Evolutionary conservation across 1,139 yeast species (phyloP).

Genomic region (Ashbya aceris): DNA sequence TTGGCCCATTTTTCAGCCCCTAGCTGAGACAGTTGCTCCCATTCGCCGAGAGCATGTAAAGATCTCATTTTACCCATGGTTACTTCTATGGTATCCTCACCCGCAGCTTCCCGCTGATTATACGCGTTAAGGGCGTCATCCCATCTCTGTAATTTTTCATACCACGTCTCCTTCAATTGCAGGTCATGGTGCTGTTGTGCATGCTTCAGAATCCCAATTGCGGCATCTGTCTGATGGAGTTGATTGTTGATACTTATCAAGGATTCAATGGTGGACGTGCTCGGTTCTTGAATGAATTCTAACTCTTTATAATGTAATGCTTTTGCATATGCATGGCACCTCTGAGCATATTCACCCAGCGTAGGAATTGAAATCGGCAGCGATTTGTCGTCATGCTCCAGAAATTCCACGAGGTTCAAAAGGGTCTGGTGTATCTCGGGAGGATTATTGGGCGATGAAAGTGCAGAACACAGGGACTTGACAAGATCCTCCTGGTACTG

Average conservation of each 20-base stretch:
- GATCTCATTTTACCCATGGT: conserved; percentile 98
- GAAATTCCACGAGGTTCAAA: conserved; percentile 83
- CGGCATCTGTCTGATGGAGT: conserved; percentile 94
- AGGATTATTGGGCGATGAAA: conserved; percentile 85
- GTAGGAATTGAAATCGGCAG: conserved; percentile 85
- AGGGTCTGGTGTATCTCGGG: conserved; percentile 92
- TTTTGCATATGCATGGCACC: conserved; percentile 96
- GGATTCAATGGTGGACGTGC: conserved; percentile 86
- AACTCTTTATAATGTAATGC: conserved; percentile 93
- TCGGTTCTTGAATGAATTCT: conserved; percentile 88
- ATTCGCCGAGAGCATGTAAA: conserved; percentile 93
- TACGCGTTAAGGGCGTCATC: conserved; percentile 93
- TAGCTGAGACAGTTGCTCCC: conserved; percentile 84
- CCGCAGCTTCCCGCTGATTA: conserved; percentile 52
- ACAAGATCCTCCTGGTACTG: conserved; percentile 88
- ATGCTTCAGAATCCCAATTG: conserved; percentile 90
- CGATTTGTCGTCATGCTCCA: conserved; percentile 96
- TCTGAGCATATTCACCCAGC: conserved; percentile 84
- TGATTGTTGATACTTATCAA: conserved; percentile 89
- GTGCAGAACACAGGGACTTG: conserved; percentile 74
- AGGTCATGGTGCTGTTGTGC: conserved; percentile 91
- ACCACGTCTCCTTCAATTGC: conserved; percentile 95
- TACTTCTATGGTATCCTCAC: conserved; percentile 52
- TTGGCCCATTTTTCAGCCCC: conserved; percentile 81
- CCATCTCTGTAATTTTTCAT: conserved; percentile 94